Evolutionary conservation across 495 filamentous ascomycete species (phyloP), one percentile per base, ranked within the genome.

Genomic region (Neurospora sp.): DNA sequence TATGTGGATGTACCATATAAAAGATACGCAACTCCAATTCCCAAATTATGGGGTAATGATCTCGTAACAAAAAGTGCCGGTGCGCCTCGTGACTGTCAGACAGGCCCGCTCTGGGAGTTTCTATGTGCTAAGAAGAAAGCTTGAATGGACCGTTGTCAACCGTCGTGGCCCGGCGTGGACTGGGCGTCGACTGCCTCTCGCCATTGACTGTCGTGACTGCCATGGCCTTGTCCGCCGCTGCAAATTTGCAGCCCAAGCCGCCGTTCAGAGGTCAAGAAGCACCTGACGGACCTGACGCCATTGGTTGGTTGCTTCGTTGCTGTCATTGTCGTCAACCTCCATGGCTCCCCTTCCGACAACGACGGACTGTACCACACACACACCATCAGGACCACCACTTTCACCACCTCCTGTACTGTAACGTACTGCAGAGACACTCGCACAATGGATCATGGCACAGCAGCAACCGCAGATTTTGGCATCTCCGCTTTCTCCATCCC

Each of bases 121-220:
- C 74, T 72, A 81, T 82, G 74, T 77, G 78, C 76, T 81, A 82
- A 82, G 27, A 35, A 41, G 73, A 76, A 78, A 72, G 77, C 73
- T 71, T 70, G 42, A 72, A 75, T 72, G 73, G 73, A 75, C 37
- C 72, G 27, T 18, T 66, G 27, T 16, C 54, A 14, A 66, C 54
- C 54, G 27, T 66, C 54, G 27, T 66, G 54, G 39, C 18, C n/a
- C 69, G 69, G 69, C 69, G 69, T 70, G 35, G 69, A 35, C 54
- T 66, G 54, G 23, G 12, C 23, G 23, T 31, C 12, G 48, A 27
- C 48, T 59, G 48, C 48, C 48, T 23, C 48, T 62, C 46, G 23
- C 54, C 27, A 66, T 66, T 35, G 54, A 35, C 54, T 62, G 27
- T 62, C 54, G 54, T 35, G 27, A 62, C 54, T 66, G 54, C 27